These are phyloP conservation scores for Teunomyces aglyptinius DNA, from an alignment of 805 yeast species.

Conservation along the genomic window DNA sequence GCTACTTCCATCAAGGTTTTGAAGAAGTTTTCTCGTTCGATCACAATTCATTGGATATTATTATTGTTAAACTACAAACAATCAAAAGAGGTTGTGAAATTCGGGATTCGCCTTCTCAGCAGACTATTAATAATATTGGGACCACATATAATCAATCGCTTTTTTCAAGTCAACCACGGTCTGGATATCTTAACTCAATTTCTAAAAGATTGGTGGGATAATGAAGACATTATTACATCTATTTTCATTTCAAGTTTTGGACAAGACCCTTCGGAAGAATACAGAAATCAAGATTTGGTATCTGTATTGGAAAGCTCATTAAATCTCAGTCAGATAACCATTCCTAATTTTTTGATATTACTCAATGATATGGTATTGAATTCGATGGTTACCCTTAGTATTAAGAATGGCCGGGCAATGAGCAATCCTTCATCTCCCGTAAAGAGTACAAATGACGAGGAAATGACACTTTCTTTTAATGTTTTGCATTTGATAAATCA, in stretches of 20 bases:
- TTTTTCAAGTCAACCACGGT: constrained; percentile 50
- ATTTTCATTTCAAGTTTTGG: constrained; percentile 50
- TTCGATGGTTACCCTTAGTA: constrained; percentile 29
- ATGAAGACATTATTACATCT: constrained; percentile 42
- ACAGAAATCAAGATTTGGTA: not conserved
- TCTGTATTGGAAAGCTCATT: not conserved
- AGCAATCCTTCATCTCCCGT: constrained; percentile 35
- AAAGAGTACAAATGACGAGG: constrained; percentile 11
- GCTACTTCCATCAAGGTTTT: constrained; percentile 34
- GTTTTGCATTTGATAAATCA: constrained; percentile 35
- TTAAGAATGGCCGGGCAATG: constrained; percentile 28
- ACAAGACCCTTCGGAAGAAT: constrained; percentile 16
- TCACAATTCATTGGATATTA: constrained; percentile 66
- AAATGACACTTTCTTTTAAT: constrained; percentile 26
- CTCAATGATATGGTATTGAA: constrained; percentile 32
- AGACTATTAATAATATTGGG: constrained; percentile 49
- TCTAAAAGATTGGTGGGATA: constrained; percentile 48
- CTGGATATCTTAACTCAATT: constrained; percentile 45
- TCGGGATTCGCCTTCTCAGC: constrained; percentile 48
- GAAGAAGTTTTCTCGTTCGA: constrained; percentile 48
- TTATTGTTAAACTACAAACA: constrained; percentile 45
- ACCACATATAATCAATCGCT: constrained; percentile 44
- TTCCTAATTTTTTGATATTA: constrained; percentile 48
- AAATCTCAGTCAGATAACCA: constrained; percentile 20
- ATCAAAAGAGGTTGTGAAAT: constrained; percentile 33